Evolutionary conservation across 768 basidiomycete genomes (phyloP).

Genomic region (Auricularia sp.): DNA sequence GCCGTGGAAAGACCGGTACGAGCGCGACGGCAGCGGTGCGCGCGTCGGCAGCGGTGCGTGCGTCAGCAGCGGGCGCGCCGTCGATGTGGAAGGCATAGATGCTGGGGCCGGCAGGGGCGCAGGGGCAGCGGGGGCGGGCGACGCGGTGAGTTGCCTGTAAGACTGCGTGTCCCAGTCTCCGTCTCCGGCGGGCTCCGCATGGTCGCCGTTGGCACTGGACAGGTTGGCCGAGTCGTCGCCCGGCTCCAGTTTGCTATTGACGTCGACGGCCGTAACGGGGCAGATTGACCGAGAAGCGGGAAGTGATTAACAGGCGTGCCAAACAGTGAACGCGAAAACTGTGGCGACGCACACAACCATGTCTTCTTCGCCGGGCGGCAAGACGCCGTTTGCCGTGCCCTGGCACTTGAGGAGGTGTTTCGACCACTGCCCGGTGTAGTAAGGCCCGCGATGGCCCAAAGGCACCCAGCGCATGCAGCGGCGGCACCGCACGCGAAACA

Average conservation of each 20-base stretch:
- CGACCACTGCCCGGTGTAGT: neutral
- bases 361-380: neutral
- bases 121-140: neutral
- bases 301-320: no score
- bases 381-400: neutral
- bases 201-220: no score
- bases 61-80: neutral
- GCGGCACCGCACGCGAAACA: conserved; percentile 2
- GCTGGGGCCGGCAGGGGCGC: neutral
- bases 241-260: no score
- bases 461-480: conserved; percentile 2
- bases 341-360: no score
- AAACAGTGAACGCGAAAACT: no score
- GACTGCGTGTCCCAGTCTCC: no score
- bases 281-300: no score
- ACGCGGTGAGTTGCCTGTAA: no score
- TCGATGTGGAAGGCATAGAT: neutral
- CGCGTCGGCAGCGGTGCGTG: neutral
- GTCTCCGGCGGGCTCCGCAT: no score
- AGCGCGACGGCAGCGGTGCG: neutral
- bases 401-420: neutral
- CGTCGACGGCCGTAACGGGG: no score
- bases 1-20: neutral
- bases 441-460: neutral
- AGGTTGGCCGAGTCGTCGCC: no score